Conservation (phyloP, 2,329 filamentous ascomycete genomes). For the Geoglossum cookeanum region DNA sequence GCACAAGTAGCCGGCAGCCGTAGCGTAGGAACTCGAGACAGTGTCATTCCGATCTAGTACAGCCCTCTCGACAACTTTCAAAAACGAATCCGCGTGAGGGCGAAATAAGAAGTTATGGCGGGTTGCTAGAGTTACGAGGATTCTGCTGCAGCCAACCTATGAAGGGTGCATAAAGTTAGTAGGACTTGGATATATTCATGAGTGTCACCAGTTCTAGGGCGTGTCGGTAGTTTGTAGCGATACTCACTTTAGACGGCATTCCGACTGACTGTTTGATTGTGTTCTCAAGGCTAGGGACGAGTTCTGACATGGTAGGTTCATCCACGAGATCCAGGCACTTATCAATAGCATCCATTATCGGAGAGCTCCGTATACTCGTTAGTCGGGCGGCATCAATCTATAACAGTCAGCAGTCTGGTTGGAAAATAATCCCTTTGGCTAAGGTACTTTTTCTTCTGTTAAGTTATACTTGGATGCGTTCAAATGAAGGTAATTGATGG, state of each 20-base stretch:
- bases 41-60: slow-evolving; percentile 86
- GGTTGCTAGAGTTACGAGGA: slow-evolving; percentile 70
- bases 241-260: slow-evolving; percentile 55
- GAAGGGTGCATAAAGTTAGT: neutral
- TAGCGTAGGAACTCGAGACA: slow-evolving; percentile 75
- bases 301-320: slow-evolving; percentile 51
- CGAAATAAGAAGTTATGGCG: slow-evolving; percentile 57
- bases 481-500: slow-evolving; percentile 81
- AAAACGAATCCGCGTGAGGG: slow-evolving; percentile 54
- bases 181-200: neutral
- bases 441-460: slow-evolving; percentile 47
- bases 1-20: slow-evolving; percentile 69
- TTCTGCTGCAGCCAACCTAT: slow-evolving; percentile 55
- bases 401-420: neutral
- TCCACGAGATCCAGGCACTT: slow-evolving; percentile 73
- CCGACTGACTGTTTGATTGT: slow-evolving; percentile 76
- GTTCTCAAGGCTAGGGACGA: slow-evolving; percentile 53
- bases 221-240: slow-evolving; percentile 14
- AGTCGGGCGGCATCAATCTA: slow-evolving; percentile 69
- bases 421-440: neutral
- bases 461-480: slow-evolving; percentile 70
- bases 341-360: slow-evolving; percentile 83
- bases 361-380: slow-evolving; percentile 63
- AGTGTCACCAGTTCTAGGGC: neutral
- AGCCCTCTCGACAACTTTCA: slow-evolving; percentile 61